Conservation (phyloP, 768 basidiomycete species). For the Suillus ampliporus region DNA sequence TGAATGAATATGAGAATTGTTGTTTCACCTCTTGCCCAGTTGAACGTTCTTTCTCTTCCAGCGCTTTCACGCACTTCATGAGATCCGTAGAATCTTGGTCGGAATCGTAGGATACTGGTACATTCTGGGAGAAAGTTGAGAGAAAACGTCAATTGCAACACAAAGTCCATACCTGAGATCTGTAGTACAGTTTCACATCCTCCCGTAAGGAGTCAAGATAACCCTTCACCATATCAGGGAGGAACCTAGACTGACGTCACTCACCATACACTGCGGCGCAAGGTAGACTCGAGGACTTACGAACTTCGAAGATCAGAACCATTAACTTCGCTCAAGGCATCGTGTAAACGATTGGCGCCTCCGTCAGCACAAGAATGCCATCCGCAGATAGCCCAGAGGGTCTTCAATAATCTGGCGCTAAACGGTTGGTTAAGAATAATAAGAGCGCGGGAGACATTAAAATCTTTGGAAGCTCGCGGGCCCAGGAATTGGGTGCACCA, state of each 20-base stretch:
- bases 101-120: constrained; percentile 66
- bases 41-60: constrained; percentile 61
- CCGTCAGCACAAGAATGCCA: constrained; percentile 85
- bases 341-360: constrained; percentile 84
- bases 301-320: constrained; percentile 15
- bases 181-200: constrained; percentile 77
- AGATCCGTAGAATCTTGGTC: constrained; percentile 92
- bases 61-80: constrained; percentile 83
- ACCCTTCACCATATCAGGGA: constrained; percentile 90
- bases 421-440: constrained; percentile 94
- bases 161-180: constrained; percentile 51
- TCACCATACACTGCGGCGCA: constrained; percentile 3
- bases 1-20: not conserved
- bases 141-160: not conserved
- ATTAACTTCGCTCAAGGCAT: constrained; percentile 44
- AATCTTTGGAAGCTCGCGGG: constrained; percentile 17
- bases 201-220: constrained; percentile 88
- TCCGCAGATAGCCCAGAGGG: constrained; percentile 57
- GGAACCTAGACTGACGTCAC: constrained; percentile 52
- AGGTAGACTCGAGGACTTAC: constrained; percentile 20
- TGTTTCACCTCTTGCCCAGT: constrained; percentile 47
- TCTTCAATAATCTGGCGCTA: constrained; percentile 60
- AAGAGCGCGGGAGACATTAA: constrained; percentile 54
- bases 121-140: constrained; percentile 52
- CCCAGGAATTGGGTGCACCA: constrained; percentile 33